Conservation (phyloP, 2,329 filamentous ascomycete species). For the Pseudocercospora vitis region DNA sequence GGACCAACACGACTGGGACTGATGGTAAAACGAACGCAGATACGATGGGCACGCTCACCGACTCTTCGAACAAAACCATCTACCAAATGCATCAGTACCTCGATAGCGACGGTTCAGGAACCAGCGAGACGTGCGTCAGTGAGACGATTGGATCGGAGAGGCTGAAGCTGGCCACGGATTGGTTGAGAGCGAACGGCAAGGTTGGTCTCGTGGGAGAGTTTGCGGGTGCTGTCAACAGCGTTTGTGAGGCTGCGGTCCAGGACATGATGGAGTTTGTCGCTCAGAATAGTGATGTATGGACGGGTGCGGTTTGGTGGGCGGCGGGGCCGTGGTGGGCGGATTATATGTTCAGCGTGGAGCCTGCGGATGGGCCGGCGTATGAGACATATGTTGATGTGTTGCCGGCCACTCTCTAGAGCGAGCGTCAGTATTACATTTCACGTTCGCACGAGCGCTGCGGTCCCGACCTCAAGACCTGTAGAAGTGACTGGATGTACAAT, state of each 20-base stretch:
- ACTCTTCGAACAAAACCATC: conserved; percentile 55
- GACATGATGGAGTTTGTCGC: conserved; percentile 52
- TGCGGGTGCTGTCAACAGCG: conserved; percentile 53
- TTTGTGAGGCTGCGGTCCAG: conserved; percentile 52
- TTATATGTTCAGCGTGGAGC: conserved; percentile 20
- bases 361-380: neutral
- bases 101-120: conserved; percentile 57
- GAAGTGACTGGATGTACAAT: too few species aligned
- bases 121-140: conserved; percentile 51
- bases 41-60: conserved; percentile 50
- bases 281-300: conserved; percentile 55
- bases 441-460: too few species aligned
- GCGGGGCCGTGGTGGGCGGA: conserved; percentile 53
- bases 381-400: neutral
- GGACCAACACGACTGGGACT: conserved; percentile 47
- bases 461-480: too few species aligned
- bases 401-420: too few species aligned
- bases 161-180: conserved; percentile 53
- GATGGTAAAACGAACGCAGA: conserved; percentile 45
- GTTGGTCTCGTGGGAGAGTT: conserved; percentile 57
- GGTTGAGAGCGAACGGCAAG: conserved; percentile 56
- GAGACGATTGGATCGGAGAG: conserved; percentile 56
- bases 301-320: conserved; percentile 55
- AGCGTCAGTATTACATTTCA: too few species aligned
- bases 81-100: conserved; percentile 66